Conservation (phyloP, 2,329 filamentous ascomycete genomes). For the Trichophyton mentagrophytes region DNA sequence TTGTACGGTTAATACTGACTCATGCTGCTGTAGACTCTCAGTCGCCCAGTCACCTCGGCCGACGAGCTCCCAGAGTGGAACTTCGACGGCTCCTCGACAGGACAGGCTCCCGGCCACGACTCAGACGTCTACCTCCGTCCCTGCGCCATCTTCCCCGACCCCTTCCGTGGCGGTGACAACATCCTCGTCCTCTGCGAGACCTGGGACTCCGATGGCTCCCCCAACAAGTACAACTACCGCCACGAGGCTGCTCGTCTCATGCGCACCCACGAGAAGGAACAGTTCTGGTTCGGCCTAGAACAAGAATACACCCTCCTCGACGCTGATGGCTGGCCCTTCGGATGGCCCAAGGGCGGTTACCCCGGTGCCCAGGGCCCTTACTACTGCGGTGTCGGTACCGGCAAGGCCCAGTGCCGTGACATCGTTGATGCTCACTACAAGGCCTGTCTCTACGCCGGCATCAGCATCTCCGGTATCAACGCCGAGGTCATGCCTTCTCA, state of each 20-base stretch:
- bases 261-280: slow-evolving; percentile 67
- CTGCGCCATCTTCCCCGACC: slow-evolving; percentile 77
- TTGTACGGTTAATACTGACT: not conserved
- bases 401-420: slow-evolving; percentile 95
- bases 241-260: slow-evolving; percentile 84
- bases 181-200: slow-evolving; percentile 90
- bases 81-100: slow-evolving; percentile 81
- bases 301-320: slow-evolving; percentile 96
- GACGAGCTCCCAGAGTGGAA: slow-evolving; percentile 66
- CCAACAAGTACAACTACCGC: slow-evolving; percentile 98
- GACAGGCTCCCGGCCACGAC: slow-evolving; percentile 86
- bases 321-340: slow-evolving; percentile 73
- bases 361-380: slow-evolving; percentile 87
- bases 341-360: slow-evolving; percentile 80
- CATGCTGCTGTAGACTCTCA: slow-evolving; percentile 43
- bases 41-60: slow-evolving; percentile 43
- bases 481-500: slow-evolving; percentile 97
- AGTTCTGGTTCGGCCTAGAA: slow-evolving; percentile 96
- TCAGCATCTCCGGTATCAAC: slow-evolving; percentile 96
- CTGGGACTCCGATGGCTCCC: slow-evolving; percentile 84
- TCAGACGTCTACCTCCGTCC: slow-evolving; percentile 95
- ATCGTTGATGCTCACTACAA: slow-evolving; percentile 94
- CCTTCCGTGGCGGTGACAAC: slow-evolving; percentile 81
- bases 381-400: slow-evolving; percentile 95
- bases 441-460: slow-evolving; percentile 72